Evolutionary conservation across 257 asterid species (phyloP), one percentile per base, ranked within the genome.

Genomic region (Knoxia roxburghii): DNA sequence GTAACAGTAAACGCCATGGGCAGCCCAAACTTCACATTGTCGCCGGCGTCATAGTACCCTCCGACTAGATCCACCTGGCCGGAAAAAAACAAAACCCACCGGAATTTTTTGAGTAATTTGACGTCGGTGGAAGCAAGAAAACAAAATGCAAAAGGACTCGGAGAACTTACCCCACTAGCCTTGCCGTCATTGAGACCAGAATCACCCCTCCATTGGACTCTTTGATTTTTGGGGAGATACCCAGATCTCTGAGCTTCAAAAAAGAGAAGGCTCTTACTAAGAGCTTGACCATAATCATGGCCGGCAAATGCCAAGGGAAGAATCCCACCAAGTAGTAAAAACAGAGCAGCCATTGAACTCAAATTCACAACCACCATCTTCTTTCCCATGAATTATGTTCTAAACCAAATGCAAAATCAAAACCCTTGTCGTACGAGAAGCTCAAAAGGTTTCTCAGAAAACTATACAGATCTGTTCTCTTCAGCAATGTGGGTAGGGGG

Each of bases 171-270:
- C 85, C 99, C 99, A 30, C 67, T 94, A 8, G 72, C 64, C 77
- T 87, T 90, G 26, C 99, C 99, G 53, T 94, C 99, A 24, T 68
- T 75, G 32, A 94, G 96, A 61, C 99, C 99, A 63, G 99, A 94
- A 86, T 94, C 75, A 0, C 95, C 91, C 74, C 99, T 78, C 99
- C 99, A 94, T 20, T 74, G 80, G 8, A 94, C 97, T 63, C 99
- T 78, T 30, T 94, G 98, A 75, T 67, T 80, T 20, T 55, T 68
- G 2, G 98, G 99, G 46, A 94, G 80, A 54, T 85, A 88, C 46
- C 99, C 99, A 75, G 99, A 94, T 84, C 99, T 87, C 82, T 90
- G 99, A 56, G 99, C 99, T 76, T 94, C 99, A 58, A 86, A 90
- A 79, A 94, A 94, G 61, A 94, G 86, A 78, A 94, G 66, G 84